phyloP scores from a whole-genome alignment of 495 filamentous ascomycete species.

The Venustampulla echinocandica region DNA sequence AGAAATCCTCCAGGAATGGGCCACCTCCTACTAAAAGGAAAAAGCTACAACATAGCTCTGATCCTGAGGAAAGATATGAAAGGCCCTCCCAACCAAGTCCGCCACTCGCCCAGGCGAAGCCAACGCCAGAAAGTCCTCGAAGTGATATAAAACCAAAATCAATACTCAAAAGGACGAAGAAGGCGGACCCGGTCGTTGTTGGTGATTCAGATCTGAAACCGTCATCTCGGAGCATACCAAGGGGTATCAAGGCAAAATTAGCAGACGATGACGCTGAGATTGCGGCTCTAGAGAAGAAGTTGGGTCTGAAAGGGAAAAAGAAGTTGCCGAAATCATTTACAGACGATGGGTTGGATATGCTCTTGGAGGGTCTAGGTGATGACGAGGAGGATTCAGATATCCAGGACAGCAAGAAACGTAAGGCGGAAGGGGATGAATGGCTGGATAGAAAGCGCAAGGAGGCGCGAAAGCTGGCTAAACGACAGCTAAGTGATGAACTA shows the following conservation, averaged over 20 bases:
- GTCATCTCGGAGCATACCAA: slow-evolving; percentile 39
- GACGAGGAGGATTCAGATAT: slow-evolving; percentile 40
- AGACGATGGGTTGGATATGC: slow-evolving; percentile 78
- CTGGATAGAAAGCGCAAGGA: slow-evolving; percentile 39
- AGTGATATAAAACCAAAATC: slow-evolving; percentile 15
- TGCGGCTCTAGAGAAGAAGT: slow-evolving; percentile 75
- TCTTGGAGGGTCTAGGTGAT: slow-evolving; percentile 66
- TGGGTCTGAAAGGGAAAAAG: slow-evolving; percentile 76
- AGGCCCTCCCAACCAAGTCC: slow-evolving; percentile 1
- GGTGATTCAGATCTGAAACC: not conserved
- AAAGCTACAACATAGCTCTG: slow-evolving; percentile 17
- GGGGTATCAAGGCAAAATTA: slow-evolving; percentile 54
- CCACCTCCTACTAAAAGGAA: slow-evolving; percentile 18
- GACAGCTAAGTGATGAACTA: not conserved
- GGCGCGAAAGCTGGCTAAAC: slow-evolving; percentile 25
- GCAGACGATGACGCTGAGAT: slow-evolving; percentile 79
- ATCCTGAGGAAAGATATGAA: slow-evolving; percentile 7
- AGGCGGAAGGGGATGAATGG: slow-evolving; percentile 50
- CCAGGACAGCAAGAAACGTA: slow-evolving; percentile 56
- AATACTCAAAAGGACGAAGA: slow-evolving; percentile 34
- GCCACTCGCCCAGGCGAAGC: slow-evolving; percentile 16
- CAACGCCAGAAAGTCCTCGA: slow-evolving; percentile 20
- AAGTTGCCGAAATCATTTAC: slow-evolving; percentile 62
- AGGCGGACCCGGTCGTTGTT: slow-evolving; percentile 1
- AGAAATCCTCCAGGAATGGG: slow-evolving; percentile 33